These are phyloP conservation scores for Turritis glabra DNA, from an alignment of 345 rosid genomes.

Conservation along the genomic window DNA sequence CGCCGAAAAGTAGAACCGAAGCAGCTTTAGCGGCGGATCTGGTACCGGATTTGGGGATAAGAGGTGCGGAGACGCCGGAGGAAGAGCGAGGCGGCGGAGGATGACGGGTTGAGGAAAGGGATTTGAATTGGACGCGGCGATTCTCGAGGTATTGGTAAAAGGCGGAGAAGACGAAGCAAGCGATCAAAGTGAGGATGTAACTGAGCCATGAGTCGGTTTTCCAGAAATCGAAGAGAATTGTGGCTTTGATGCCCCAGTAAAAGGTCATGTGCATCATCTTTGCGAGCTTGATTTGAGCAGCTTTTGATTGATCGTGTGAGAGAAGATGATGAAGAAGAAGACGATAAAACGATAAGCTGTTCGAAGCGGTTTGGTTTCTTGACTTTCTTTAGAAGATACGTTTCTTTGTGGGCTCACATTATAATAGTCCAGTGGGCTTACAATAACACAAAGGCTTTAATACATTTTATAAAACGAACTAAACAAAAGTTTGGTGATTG, in stretches of 20 bases:
- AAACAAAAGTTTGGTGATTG: too few relatives aligned
- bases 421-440: constrained; percentile 10
- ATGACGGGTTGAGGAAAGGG: constrained; percentile 33
- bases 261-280: constrained; percentile 98
- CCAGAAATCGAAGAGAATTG: constrained; percentile 72
- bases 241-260: constrained; percentile 75
- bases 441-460: not conserved
- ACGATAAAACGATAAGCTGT: too few relatives aligned
- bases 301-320: not conserved
- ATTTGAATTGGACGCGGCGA: constrained; percentile 50
- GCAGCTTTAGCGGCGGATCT: constrained; percentile 46
- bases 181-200: constrained; percentile 66
- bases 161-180: constrained; percentile 61
- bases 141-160: constrained; percentile 73
- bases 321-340: not conserved
- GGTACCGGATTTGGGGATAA: constrained; percentile 39
- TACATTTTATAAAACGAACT: too few relatives aligned
- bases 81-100: constrained; percentile 2
- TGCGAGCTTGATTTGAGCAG: constrained; percentile 5
- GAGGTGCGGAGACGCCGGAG: constrained; percentile 42
- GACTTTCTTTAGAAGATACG: constrained; percentile 18
- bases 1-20: constrained; percentile 54
- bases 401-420: not conserved
- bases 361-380: constrained; percentile 15
- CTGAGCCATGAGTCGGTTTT: constrained; percentile 59